Percentiles rank a stretch among this genome's conserved stretches.
These are phyloP conservation scores for Albifimbria verrucaria DNA, from an alignment of 2,329 filamentous ascomycete species.

Conservation along the genomic window DNA sequence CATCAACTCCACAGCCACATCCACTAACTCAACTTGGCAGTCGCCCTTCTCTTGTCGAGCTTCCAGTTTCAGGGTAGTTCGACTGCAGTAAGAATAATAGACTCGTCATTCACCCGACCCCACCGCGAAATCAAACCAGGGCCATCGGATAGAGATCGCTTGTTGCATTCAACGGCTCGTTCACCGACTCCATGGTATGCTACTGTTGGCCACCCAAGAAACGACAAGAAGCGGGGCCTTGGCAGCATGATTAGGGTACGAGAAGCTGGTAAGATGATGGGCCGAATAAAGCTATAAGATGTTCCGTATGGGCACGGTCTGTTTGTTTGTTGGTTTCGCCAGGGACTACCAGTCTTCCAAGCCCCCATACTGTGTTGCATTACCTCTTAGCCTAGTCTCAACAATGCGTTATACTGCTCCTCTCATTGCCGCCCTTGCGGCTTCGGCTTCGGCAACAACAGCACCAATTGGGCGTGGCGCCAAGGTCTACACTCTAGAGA, in stretches of 20 bases:
- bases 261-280: not conserved
- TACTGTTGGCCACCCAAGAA: not conserved
- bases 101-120: not conserved
- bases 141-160: not conserved
- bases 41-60: not conserved
- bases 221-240: not conserved
- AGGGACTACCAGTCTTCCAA: not conserved
- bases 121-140: not conserved
- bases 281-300: not conserved
- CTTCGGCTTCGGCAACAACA: conserved; percentile 8
- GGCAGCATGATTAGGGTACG: not conserved
- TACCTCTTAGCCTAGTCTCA: not conserved
- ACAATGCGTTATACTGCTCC: conserved; percentile 14
- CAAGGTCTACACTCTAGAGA: conserved; percentile 17
- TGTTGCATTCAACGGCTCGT: not conserved
- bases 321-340: not conserved
- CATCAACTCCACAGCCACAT: not conserved
- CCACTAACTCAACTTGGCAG: not conserved
- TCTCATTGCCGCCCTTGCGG: conserved; percentile 16
- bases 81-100: not conserved
- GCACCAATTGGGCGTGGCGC: conserved; percentile 7
- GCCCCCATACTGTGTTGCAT: not conserved
- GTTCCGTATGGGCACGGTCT: too few species aligned
- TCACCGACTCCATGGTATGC: not conserved
- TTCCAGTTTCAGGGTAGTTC: not conserved